Evolutionary conservation across 2,329 filamentous ascomycete genomes (phyloP).

Genomic region (Trichoderma sp.): DNA sequence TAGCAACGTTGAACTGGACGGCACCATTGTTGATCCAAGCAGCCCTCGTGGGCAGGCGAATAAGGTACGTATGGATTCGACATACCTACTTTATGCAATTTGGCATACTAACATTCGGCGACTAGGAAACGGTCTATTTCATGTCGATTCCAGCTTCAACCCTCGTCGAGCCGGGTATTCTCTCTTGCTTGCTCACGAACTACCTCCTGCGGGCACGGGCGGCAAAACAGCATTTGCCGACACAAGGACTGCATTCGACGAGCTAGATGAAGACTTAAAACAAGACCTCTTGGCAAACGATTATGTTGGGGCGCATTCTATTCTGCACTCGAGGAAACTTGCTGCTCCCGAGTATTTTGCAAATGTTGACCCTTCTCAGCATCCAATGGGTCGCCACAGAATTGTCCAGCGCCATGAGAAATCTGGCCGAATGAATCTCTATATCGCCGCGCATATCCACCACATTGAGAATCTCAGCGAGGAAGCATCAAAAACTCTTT

Average conservation of each 20-base stretch:
- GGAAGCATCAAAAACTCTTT: conserved; percentile 39
- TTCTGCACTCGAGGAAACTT: conserved; percentile 54
- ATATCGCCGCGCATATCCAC: conserved; percentile 54
- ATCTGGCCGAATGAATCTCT: conserved; percentile 53
- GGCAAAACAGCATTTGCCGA: conserved; percentile 58
- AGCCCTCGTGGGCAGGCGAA: neutral
- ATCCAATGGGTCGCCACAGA: conserved; percentile 47
- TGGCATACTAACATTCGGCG: neutral
- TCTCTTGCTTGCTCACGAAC: conserved; percentile 49
- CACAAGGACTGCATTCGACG: conserved; percentile 51
- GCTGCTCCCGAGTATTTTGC: conserved; percentile 51
- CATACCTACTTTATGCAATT: neutral
- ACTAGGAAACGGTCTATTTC: conserved; percentile 51
- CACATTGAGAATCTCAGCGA: conserved; percentile 48
- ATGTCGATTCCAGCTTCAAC: conserved; percentile 58
- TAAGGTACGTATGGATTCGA: neutral
- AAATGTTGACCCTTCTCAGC: conserved; percentile 43
- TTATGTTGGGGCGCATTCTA: conserved; percentile 51
- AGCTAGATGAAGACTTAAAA: conserved; percentile 41
- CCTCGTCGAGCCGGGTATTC: conserved; percentile 54
- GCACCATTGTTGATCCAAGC: conserved; percentile 33
- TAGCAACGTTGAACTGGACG: conserved; percentile 54
- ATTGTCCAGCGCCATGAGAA: conserved; percentile 54
- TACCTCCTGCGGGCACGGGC: conserved; percentile 50
- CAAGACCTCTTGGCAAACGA: conserved; percentile 39